Base-by-base conservation (phyloP, 2,329 filamentous ascomycete genomes). In the Exophiala aquamarina region DNA sequence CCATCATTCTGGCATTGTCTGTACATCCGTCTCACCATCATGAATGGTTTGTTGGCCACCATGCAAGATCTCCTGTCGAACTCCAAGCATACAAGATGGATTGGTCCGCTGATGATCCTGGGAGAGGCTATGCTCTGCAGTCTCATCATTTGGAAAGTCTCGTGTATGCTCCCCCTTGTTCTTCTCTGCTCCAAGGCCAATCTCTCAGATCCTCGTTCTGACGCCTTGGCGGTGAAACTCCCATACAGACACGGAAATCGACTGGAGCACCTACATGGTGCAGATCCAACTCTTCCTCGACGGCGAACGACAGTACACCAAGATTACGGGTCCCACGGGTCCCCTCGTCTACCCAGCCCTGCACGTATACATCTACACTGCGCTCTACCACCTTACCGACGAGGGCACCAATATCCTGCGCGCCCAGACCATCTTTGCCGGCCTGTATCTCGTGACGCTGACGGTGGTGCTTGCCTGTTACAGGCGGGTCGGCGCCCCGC, bases 221-320 rank as follows among this genome's bases (percentile, higher is more conserved):
- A 26, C 11, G 23, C 23, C 23, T 6, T 26, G 23, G 23, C 11
- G 6, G 11, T 26, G n/a, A n/a, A n/a, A 39, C 10, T 11, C 34
- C 3, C 17, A 43, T 33, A 15, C 19, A 40, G 93, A 98, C 66
- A 98, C 93, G 34, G 93, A 98, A 69, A 98, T 98, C 63, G 93
- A 98, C 70, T 98, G 92, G 92, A 79, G 78, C 49, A 89, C 93
- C 1, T 98, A 98, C 69, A 97, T 98, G 91, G 80, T 96, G 66
- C 93, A 98, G 63, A 77, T 97, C 35, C 71, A 79, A 32, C 83
- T 91, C 59, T 93, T 86, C 62, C 72, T 91, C 36, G 39, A 47
- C 9, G 93, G 93, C 62, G 91, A 97, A 73, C 83, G 87, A 64
- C 86, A 96, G 68, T 98, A 98, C 68, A 82, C 81, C 51, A 78